A percentile compares a stretch with the other conserved stretches of the same genome.
These are phyloP conservation scores for Fusarium sp. DNA, from an alignment of 2,329 filamentous ascomycete species.

Conservation along the genomic window DNA sequence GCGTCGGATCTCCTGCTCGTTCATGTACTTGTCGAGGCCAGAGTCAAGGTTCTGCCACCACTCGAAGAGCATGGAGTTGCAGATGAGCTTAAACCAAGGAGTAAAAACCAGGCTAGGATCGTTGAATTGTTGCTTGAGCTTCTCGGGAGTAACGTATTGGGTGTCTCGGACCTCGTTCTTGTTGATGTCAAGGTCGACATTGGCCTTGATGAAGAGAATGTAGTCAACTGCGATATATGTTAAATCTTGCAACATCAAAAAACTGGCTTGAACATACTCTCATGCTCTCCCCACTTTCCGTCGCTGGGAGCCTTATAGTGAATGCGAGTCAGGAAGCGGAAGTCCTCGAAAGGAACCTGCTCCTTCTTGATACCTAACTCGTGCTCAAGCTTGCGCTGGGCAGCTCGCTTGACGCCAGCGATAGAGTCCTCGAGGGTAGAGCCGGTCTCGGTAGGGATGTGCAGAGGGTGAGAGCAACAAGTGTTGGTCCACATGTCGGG, in stretches of 20 bases:
- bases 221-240: constrained; percentile 80
- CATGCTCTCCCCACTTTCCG: constrained; percentile 98
- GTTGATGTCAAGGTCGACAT: constrained; percentile 85
- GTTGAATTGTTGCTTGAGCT: constrained; percentile 86
- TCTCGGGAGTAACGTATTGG: constrained; percentile 83
- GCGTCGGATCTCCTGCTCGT: constrained; percentile 87
- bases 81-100: constrained; percentile 99
- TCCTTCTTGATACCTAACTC: constrained; percentile 91
- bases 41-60: constrained; percentile 92
- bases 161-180: constrained; percentile 90
- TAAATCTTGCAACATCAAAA: constrained; percentile 5
- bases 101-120: constrained; percentile 88
- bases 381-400: constrained; percentile 92
- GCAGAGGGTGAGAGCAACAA: constrained; percentile 96
- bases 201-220: constrained; percentile 96
- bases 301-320: constrained; percentile 98
- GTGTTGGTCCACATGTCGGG: constrained; percentile 99
- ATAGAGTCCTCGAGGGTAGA: constrained; percentile 83
- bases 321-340: constrained; percentile 94
- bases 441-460: constrained; percentile 91
- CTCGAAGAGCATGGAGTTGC: constrained; percentile 95
- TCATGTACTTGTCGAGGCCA: constrained; percentile 85
- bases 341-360: constrained; percentile 91
- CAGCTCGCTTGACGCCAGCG: constrained; percentile 88
- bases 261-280: constrained; percentile 73